Conservation (phyloP, 768 basidiomycete species). For the Cystoderma amianthinum region DNA sequence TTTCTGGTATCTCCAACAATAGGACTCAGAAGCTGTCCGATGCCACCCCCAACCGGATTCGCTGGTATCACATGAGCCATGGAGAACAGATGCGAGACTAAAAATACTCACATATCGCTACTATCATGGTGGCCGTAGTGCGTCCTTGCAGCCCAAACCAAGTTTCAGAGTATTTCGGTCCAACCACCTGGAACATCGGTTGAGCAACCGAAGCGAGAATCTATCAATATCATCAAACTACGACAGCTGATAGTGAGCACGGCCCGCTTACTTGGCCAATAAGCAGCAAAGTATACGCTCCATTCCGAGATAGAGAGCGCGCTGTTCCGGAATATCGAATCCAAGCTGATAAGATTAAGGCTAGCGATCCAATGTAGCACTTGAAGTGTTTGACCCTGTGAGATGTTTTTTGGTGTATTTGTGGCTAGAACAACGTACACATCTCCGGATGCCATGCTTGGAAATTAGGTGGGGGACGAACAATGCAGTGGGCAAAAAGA, state of each 20-base stretch:
- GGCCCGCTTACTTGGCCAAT: conserved; percentile 53
- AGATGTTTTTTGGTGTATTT: too few relatives aligned
- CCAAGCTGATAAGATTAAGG: conserved; percentile 64
- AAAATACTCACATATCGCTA: conserved; percentile 36
- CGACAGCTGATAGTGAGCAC: too few relatives aligned
- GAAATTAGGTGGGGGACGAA: conserved; percentile 50
- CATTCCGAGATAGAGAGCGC: conserved; percentile 37
- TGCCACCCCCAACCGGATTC: conserved; percentile 67
- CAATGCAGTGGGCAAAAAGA: conserved; percentile 59
- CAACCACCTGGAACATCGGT: conserved; percentile 70
- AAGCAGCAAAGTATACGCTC: conserved; percentile 62
- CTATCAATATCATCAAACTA: conserved; percentile 32
- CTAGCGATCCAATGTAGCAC: conserved; percentile 53
- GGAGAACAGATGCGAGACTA: background rate
- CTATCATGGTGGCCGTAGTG: conserved; percentile 67
- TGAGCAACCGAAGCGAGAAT: conserved; percentile 58
- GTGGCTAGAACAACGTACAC: conserved; percentile 48
- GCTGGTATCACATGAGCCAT: conserved; percentile 22
- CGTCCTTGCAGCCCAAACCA: conserved; percentile 78
- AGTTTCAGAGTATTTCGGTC: conserved; percentile 73
- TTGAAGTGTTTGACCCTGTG: conserved; percentile 24
- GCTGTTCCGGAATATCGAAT: conserved; percentile 69
- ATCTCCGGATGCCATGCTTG: conserved; percentile 53
- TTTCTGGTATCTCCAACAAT: conserved; percentile 42
- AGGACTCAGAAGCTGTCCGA: conserved; percentile 71